A percentile compares a stretch with the other conserved stretches of the same genome.
These are phyloP conservation scores for Myxozyma kluyveri DNA, from an alignment of 805 yeast species.

Conservation along the genomic window DNA sequence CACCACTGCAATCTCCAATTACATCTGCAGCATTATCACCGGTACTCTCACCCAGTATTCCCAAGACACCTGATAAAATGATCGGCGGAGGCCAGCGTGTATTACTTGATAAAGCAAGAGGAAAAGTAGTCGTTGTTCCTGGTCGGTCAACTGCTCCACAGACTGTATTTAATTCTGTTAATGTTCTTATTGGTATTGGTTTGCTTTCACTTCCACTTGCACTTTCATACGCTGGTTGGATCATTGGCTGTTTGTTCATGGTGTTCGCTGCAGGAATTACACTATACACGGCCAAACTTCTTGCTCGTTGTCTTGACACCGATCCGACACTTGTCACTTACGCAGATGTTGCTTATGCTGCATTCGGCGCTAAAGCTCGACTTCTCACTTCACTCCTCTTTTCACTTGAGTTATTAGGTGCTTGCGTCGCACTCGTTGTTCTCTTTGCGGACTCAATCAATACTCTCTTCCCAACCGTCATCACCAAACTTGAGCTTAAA, in stretches of 20 bases:
- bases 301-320: constrained; percentile 73
- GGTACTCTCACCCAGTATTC: not conserved
- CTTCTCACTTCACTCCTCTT: constrained; percentile 69
- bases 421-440: constrained; percentile 77
- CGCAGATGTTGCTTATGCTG: constrained; percentile 85
- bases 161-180: constrained; percentile 64
- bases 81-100: constrained; percentile 19
- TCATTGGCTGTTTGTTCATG: constrained; percentile 60
- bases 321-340: constrained; percentile 80
- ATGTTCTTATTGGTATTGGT: constrained; percentile 67
- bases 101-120: constrained; percentile 62
- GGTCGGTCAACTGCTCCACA: constrained; percentile 81
- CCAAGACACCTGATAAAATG: constrained; percentile 8
- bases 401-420: constrained; percentile 73
- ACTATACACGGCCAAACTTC: constrained; percentile 69
- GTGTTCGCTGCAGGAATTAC: constrained; percentile 63
- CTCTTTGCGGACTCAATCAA: constrained; percentile 81
- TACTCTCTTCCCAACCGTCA: constrained; percentile 47
- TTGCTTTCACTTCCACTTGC: constrained; percentile 66
- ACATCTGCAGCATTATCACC: not conserved
- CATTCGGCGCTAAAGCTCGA: constrained; percentile 75
- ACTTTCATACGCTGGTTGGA: constrained; percentile 57
- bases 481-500: constrained; percentile 57
- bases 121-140: constrained; percentile 66
- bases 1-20: not conserved